Percentiles rank a stretch among this genome's conserved stretches.
phyloP scores from a whole-genome alignment of 352 stramenopile species.

The Saprolegnia parasitica region DNA sequence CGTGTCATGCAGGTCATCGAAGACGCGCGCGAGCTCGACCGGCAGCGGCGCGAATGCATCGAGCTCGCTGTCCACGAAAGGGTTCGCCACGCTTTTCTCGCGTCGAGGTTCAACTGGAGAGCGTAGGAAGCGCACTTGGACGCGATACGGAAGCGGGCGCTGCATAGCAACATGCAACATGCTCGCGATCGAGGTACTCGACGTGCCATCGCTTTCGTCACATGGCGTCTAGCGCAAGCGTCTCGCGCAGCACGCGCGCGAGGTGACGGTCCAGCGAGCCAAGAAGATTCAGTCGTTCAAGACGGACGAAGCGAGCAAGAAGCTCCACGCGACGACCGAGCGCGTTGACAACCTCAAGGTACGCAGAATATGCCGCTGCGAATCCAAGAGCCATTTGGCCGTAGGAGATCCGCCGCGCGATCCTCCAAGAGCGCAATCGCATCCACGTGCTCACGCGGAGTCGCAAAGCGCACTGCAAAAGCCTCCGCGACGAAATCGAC shows the following conservation, averaged over 20 bases:
- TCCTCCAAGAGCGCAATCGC: conserved; percentile 23
- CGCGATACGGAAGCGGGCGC: not conserved
- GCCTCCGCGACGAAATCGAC: conserved; percentile 20
- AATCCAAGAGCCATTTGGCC: not conserved
- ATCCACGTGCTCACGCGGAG: conserved; percentile 25
- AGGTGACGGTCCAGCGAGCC: conserved; percentile 10
- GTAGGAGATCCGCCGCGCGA: conserved; percentile 23
- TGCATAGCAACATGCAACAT: conserved; percentile 3
- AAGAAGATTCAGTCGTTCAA: conserved; percentile 26
- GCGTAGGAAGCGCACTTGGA: conserved; percentile 14
- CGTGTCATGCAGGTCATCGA: not conserved
- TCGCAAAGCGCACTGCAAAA: conserved; percentile 17
- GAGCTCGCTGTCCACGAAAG: conserved; percentile 2
- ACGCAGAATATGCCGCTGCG: not conserved
- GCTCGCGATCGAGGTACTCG: conserved; percentile 21
- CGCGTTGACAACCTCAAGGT: conserved; percentile 28
- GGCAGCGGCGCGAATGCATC: conserved; percentile 1
- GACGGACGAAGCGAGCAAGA: conserved; percentile 7
- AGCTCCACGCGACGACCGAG: conserved; percentile 15
- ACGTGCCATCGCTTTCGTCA: not conserved
- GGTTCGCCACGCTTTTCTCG: too few relatives aligned
- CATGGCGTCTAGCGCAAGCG: conserved; percentile 16
- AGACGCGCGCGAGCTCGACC: not conserved
- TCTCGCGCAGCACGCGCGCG: conserved; percentile 7
- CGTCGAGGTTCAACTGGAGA: too few relatives aligned